These are phyloP conservation scores for Chalciporus piperatoides DNA, from an alignment of 1,284 basidiomycete species.

Conservation along the genomic window DNA sequence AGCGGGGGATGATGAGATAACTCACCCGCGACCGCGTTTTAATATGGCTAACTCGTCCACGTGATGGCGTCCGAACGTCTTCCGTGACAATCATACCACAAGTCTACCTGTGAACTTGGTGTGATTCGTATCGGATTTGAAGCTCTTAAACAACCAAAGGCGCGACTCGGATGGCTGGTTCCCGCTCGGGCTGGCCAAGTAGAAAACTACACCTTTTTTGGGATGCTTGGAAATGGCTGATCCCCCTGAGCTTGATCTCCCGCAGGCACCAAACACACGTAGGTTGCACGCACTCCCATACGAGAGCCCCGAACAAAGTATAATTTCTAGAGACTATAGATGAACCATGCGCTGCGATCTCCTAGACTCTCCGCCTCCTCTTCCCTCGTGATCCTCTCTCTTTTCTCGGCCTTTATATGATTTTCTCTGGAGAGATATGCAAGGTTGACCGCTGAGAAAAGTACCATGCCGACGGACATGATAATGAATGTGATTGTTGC, in stretches of 20 bases:
- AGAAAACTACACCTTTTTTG: neutral
- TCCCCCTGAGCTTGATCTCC: no score
- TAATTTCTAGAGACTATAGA: slow-evolving; percentile 24
- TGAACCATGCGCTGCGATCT: slow-evolving; percentile 33
- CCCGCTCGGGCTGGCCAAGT: no score
- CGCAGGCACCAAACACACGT: no score
- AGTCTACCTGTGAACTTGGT: neutral
- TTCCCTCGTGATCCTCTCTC: slow-evolving; percentile 13
- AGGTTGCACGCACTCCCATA: no score
- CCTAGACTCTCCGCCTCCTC: slow-evolving; percentile 24
- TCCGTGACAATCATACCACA: neutral
- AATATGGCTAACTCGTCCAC: slow-evolving; percentile 6
- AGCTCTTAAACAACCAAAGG: neutral
- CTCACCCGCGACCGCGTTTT: neutral
- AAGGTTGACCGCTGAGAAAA: slow-evolving; percentile 32
- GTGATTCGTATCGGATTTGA: neutral
- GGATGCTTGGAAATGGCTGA: neutral
- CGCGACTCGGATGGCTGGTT: no score
- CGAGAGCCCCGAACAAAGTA: no score
- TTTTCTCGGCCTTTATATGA: slow-evolving; percentile 19
- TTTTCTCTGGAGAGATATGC: slow-evolving; percentile 26
- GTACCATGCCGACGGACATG: slow-evolving; percentile 34
- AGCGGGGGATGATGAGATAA: neutral
- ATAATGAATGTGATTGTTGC: slow-evolving; percentile 39
- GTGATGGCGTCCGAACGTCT: neutral